Base-by-base conservation (phyloP, 2,329 filamentous ascomycete species). In the Colletotrichum sp. region DNA sequence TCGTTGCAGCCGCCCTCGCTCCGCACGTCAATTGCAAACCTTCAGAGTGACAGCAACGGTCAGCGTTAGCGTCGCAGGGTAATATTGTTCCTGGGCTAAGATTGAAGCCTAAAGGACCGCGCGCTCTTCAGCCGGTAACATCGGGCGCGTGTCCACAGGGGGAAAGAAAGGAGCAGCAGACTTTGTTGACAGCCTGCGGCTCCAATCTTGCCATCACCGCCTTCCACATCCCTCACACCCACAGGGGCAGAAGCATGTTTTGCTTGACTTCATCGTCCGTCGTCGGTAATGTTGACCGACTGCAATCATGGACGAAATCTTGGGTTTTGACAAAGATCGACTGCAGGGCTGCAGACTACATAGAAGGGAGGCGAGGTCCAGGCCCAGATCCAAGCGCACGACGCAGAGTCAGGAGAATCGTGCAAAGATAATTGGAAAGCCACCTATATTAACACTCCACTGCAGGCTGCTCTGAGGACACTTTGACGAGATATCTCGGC, bases 11-110 rank as follows among this genome's bases (percentile, higher is more conserved):
- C 71, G 65, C 70, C 34, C 36, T 30, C 57, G 34, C 65, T 69
- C 74, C 59, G 71, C 70, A 74, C 36, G 64, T 76, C 65, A 76
- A 69, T 59, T 71, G 65, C 65, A 65, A 74, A 76, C 70, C 36
- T 65, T 74, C 60, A 69, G 57, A 36, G 71, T 76, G 71, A 69
- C 74, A 69, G 65, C 71, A 59, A 74, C 71, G 64, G 57, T 64
- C 44, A 69, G 44, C 44, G 32, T 68, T 73, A 65, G 72, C 39
- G 72, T 52, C 60, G n/a, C 60, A 63, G 55, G 55, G 18, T 9
- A 65, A 44, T 18, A 63, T 7, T 39, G 28, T 26, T 55, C 16
- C 55, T 21, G 52, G 15, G 32, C 52, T 34, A 39, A 62, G 34
- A 36, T 62, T 21, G 26, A 16, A 36, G 39, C 30, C 21, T 49